Percentiles rank a stretch among this genome's conserved stretches.
Conservation (phyloP, 768 basidiomycete species). For the Tephrocybe sp. region DNA sequence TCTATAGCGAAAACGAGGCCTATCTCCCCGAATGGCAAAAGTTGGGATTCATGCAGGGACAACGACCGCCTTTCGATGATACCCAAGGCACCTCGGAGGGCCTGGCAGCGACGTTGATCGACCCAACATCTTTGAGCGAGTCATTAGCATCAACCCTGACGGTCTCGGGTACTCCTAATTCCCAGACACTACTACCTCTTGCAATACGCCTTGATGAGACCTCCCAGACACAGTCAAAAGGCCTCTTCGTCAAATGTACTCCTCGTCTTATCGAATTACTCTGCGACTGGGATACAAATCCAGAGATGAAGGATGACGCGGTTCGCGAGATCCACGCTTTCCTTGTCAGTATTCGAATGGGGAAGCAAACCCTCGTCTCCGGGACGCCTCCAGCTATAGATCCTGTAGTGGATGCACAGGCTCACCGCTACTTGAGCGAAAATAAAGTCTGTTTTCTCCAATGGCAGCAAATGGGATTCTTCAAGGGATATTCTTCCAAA, state of each 20-base stretch:
- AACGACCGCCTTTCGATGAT: neutral
- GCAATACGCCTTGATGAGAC: neutral
- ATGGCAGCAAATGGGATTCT: conserved; percentile 13
- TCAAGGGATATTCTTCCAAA: neutral
- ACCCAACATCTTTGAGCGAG: neutral
- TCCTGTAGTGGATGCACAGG: neutral
- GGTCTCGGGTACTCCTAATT: too few species aligned
- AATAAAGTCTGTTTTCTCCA: conserved; percentile 1
- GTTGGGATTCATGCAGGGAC: conserved; percentile 3
- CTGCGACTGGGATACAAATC: conserved; percentile 2
- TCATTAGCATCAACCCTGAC: too few species aligned
- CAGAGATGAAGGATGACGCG: neutral
- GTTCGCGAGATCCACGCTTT: conserved; percentile 4
- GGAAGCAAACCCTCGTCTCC: conserved; percentile 4
- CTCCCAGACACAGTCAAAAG: neutral
- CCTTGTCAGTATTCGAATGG: conserved; percentile 4
- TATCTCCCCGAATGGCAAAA: conserved; percentile 7
- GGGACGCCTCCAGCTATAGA: neutral
- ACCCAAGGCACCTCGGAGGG: neutral
- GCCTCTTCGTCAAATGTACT: conserved; percentile 6
- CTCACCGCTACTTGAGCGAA: conserved; percentile 3
- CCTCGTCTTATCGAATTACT: conserved; percentile 5
- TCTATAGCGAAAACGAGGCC: neutral
- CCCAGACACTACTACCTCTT: too few species aligned
- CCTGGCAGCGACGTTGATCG: neutral